A percentile compares a stretch with the other conserved stretches of the same genome.
Conservation (phyloP, 2,329 filamentous ascomycete genomes). For the Dactylellina leptospora region DNA sequence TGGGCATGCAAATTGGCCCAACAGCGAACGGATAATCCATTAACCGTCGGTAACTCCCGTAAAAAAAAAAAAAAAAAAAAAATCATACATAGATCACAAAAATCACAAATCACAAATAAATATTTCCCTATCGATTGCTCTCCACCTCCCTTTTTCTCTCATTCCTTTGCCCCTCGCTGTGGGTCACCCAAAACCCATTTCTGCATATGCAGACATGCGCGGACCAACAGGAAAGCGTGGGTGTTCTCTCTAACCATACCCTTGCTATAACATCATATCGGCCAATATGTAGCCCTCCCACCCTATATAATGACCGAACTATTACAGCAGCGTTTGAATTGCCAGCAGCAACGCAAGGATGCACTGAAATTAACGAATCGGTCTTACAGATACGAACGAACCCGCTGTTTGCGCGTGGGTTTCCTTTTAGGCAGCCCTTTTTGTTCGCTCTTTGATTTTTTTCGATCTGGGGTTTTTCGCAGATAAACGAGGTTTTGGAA, state of each 20-base stretch:
- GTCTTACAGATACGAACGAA: neutral
- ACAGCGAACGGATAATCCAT: no score
- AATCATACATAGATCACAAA: no score
- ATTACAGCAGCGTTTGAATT: no score
- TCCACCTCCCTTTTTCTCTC: neutral
- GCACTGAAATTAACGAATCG: neutral
- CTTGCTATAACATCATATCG: neutral
- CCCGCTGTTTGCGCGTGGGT: neutral
- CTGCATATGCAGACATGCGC: no score
- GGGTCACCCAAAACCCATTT: no score
- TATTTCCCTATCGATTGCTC: neutral
- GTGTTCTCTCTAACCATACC: neutral
- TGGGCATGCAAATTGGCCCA: no score
- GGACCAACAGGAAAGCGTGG: neutral
- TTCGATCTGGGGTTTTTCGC: no score
- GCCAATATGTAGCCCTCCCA: no score
- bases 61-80: no score
- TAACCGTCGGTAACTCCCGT: neutral
- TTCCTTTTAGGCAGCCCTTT: no score
- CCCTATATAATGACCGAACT: neutral
- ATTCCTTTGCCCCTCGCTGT: neutral
- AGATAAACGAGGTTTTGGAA: no score
- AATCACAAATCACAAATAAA: neutral
- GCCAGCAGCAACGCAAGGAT: neutral
- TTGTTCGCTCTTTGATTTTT: no score